Evolutionary conservation across 208 protist species (phyloP), one percentile per base, ranked within the genome.

Genomic region (Borovskyia barvae): DNA sequence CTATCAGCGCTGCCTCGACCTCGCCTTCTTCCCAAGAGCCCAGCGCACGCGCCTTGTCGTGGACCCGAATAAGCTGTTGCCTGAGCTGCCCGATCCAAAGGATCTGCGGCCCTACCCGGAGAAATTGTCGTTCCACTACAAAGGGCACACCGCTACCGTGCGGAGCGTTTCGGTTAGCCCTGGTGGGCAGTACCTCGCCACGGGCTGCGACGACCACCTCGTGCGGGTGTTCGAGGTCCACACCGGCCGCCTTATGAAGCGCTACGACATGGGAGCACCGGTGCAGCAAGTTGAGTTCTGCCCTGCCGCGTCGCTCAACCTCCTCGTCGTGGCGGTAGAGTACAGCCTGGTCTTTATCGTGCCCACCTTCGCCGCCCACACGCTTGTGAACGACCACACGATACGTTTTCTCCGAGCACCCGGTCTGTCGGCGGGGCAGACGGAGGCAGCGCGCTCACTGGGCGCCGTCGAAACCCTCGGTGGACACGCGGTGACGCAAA

Each of bases 61-160:
- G 25, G 84, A 97, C 71, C 97, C 97, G 0, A 88, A 98, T 12
- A 89, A 92, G 49, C 84, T 99, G 24, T 75, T 99, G 15, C 99
- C 99, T 5, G 86, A 98, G 58, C 83, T 99, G 40, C 99, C 99
- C 9, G 88, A 98, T 43, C 96, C 97, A 20, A 82, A 94, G 71
- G 97, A 99, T 39, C 94, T 99, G 29, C 92, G 96, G 30, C 99
- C 99, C n/a, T 99, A 98, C 87, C 99, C 99, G 20, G 93, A 97
- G 58, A 60, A 73, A 37, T 83, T 98, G n/a, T 91, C 85, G 46
- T 85, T 99, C 37, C 80, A 91, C 51, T 99, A 97, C 82, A 92
- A 95, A 59, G 98, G 98, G 9, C 98, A 99, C 83, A 97, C 85
- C 14, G 88, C 58, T 39, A 91, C 86, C 17, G 96, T 98, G 30